phyloP scores from a whole-genome alignment of 257 asterid genomes.

The Jacaranda mimosifolia region DNA sequence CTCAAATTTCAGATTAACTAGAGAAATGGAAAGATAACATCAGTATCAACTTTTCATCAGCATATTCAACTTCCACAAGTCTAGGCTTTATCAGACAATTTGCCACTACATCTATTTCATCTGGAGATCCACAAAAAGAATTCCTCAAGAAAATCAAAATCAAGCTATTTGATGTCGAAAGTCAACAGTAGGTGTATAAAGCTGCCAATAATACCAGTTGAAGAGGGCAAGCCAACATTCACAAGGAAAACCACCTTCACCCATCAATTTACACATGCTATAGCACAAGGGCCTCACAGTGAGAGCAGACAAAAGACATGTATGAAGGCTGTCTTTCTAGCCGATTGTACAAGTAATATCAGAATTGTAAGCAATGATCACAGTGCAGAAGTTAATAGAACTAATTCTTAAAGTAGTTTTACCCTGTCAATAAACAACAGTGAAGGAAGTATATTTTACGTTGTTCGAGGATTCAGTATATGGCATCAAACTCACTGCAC shows the following conservation, averaged over 20 bases:
- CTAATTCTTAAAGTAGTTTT: neutral
- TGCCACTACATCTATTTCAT: constrained; percentile 15
- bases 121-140: neutral
- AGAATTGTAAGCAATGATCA: neutral
- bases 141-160: neutral
- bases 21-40: neutral
- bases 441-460: neutral
- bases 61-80: constrained; percentile 24
- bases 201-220: neutral
- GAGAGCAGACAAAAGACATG: neutral
- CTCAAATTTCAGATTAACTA: neutral
- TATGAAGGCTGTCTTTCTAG: neutral
- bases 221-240: neutral
- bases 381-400: neutral
- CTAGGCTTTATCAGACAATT: neutral
- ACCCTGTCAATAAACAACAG: neutral
- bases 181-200: constrained; percentile 12
- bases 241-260: constrained; percentile 14
- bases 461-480: neutral
- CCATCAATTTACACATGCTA: neutral
- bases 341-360: neutral
- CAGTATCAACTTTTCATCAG: constrained; percentile 5
- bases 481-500: neutral
- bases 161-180: neutral
- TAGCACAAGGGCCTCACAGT: neutral